Conservation (phyloP, 495 filamentous ascomycete genomes). For the Cenococcum geophilum region DNA sequence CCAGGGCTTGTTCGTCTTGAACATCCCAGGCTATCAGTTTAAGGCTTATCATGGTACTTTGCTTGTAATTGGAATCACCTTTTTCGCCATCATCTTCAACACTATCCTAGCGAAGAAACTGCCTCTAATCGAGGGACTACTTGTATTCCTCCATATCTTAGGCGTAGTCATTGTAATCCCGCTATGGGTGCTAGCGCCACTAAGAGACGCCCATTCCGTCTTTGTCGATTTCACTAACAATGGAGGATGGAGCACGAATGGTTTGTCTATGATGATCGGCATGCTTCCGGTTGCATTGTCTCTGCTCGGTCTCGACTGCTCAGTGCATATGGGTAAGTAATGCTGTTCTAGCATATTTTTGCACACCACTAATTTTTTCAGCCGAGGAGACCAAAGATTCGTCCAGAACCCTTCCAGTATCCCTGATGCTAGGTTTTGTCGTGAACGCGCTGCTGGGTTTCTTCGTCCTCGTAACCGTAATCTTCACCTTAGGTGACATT, state of each 20-base stretch:
- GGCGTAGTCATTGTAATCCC: not conserved
- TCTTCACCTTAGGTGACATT: slow-evolving; percentile 42
- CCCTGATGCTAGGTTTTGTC: slow-evolving; percentile 9
- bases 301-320: not conserved
- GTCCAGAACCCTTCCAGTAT: slow-evolving; percentile 5
- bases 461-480: slow-evolving; percentile 10
- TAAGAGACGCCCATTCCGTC: not conserved
- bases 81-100: too few relatives aligned
- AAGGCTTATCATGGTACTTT: too few relatives aligned
- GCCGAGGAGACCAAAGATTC: not conserved
- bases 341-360: not conserved
- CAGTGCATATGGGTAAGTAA: not conserved
- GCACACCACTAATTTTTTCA: not conserved
- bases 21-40: too few relatives aligned
- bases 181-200: not conserved
- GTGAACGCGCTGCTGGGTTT: slow-evolving; percentile 31
- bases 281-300: not conserved
- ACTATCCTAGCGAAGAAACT: too few relatives aligned
- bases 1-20: too few relatives aligned
- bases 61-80: too few relatives aligned
- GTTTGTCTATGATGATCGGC: not conserved
- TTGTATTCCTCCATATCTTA: not conserved
- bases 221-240: not conserved
- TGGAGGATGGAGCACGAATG: not conserved
- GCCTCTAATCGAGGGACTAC: too few relatives aligned